These are phyloP conservation scores for Linderina pennispora DNA, from an alignment of 192 early-diverging fungal species.

Conservation along the genomic window DNA sequence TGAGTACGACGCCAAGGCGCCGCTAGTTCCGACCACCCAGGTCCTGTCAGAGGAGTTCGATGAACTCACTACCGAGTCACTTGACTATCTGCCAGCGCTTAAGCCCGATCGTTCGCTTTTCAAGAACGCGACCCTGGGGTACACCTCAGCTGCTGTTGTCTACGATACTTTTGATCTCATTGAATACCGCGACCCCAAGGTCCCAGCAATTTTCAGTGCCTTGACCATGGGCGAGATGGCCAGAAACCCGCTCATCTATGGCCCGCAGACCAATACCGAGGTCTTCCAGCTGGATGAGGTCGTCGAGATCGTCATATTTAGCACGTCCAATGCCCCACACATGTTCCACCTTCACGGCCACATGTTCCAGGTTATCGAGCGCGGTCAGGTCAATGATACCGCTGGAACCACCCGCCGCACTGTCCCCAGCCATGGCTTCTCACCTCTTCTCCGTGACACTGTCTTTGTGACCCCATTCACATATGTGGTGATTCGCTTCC, in stretches of 20 bases:
- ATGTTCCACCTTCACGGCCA: conserved; percentile 83
- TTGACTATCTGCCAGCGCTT: conserved; percentile 39
- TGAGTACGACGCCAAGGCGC: conserved; percentile 29
- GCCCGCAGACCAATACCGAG: conserved; percentile 53
- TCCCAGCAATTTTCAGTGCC: conserved; percentile 60
- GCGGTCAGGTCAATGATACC: conserved; percentile 28
- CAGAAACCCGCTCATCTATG: conserved; percentile 55
- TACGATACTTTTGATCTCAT: conserved; percentile 70
- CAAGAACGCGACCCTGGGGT: conserved; percentile 53
- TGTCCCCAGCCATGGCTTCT: conserved; percentile 3
- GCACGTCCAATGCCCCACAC: conserved; percentile 58
- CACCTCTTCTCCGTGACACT: conserved; percentile 50
- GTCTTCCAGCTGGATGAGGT: conserved; percentile 55
- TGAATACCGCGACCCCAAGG: conserved; percentile 52
- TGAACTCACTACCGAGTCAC: conserved; percentile 48
- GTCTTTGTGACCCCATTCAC: conserved; percentile 53
- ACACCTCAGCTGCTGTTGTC: conserved; percentile 56
- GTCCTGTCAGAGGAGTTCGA: conserved; percentile 30
- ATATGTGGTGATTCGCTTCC: conserved; percentile 64
- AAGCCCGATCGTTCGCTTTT: conserved; percentile 43
- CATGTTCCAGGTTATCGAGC: conserved; percentile 69
- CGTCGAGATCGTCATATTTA: conserved; percentile 67
- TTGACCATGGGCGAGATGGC: conserved; percentile 51
- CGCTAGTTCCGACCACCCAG: conserved; percentile 1
- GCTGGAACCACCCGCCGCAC: conserved; percentile 42